Base-by-base conservation (phyloP, 345 rosid genomes). In the Salix suchowensis region DNA sequence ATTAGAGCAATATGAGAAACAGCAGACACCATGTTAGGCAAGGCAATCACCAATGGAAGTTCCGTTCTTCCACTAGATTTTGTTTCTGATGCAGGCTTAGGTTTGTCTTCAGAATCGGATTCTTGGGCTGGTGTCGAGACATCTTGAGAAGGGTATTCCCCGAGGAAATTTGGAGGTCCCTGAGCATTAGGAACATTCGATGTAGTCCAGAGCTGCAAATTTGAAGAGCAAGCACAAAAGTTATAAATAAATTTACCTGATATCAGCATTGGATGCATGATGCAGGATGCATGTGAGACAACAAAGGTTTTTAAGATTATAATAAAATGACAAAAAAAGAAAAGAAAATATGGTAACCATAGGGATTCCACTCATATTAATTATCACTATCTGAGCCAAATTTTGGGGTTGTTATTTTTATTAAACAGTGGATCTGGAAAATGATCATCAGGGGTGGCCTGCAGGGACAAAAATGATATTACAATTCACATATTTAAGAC, bases 21-120 rank as follows among this genome's bases (percentile, higher is more conserved):
- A 66, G 67, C 58, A 15, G 28, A 28, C 39, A 67, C 13, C 72
- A 48, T 19, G 34, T 2, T 65, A 72, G 30, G 26, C 67, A 68
- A 81, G 66, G 66, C 42, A 74, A 79, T 78, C 78, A 92, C 97
- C 79, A 67, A 84, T 13, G 98, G 98, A 77, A 93, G 90, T 80
- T 91, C 94, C 76, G 71, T 82, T 85, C 98, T 87, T 78, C 73
- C 81, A 73, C 32, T 75, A 74, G 81, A 73, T 34, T 82, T 78
- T 21, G 83, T 71, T 81, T 86, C 87, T 26, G 26, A 77, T 55
- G 86, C 74, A 58, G 73, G 72, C 78, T 74, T 85, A n/a, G 76
- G 54, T 78, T 68, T 83, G 75, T 70, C 79, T 67, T 65, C 82
- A 75, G 76, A 60, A 37, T 46, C 74, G 48, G 54, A 42, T 42